Evolutionary conservation across 2,329 filamentous ascomycete species (phyloP), one percentile per base, ranked within the genome.

Genomic region (Neophaeococcomyces aloes): DNA sequence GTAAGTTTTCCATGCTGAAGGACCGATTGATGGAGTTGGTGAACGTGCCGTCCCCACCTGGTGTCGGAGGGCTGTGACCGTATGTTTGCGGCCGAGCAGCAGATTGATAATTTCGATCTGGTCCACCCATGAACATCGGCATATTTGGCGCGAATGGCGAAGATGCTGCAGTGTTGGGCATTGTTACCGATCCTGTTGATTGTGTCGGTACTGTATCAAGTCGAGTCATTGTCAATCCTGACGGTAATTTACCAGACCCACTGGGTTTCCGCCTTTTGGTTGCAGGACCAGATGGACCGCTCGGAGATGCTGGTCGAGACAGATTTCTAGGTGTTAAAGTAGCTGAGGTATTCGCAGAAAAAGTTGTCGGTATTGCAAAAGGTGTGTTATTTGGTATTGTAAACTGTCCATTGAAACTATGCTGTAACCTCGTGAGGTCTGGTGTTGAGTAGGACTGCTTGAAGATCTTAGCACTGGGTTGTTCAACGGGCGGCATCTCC

Each of bases 231-330:
- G 81, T 75, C 53, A 94, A 64, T 13, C 76, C 79, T 14, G 75
- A 78, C 0, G 86, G 83, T 11, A 93, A 67, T 60, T 85, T 85
- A 27, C 69, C 64, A 13, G 76, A 75, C 31, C 73, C 73, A 59
- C 81, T 87, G 4, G 81, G 79, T 62, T 94, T 94, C 50, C 87
- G 76, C 65, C 87, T 87, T 69, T 93, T 94, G 33, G 77, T 74
- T 27, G 71, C 71, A 2, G 83, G 83, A 1, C 78, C 82, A 25
- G 71, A 65, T 41, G 78, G 72, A 11, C 72, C 76, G 38, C 65
- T 74, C 1, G 86, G 84, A 1, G 86, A 91, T 4, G 77, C 74
- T 52, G 86, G 83, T 35, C 86, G 74, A 3, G 86, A 91, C 3
- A 84, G 61, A 50, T 72, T 78, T 13, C 75, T 73, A 4, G 80